phyloP scores from a whole-genome alignment of 2,329 filamentous ascomycete species.

The Mariannaea elegans region DNA sequence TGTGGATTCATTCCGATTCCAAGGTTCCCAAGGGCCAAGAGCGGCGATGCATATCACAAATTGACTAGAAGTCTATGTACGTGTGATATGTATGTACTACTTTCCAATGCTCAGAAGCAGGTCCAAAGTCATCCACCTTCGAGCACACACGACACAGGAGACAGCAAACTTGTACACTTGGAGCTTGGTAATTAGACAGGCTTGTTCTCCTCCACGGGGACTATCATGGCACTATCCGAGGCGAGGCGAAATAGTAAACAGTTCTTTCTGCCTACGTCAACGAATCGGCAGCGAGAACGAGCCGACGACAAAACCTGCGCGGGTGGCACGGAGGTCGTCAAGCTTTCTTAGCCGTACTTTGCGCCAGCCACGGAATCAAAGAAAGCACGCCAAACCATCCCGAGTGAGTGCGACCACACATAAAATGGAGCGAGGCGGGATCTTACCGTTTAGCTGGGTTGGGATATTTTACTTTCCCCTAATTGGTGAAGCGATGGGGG shows the following conservation, averaged over 20 bases:
- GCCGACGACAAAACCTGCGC: not conserved
- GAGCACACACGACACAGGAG: not conserved
- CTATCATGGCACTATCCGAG: not conserved
- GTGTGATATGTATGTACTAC: not conserved
- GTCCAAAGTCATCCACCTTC: not conserved
- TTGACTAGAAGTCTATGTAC: not conserved
- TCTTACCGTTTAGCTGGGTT: slow-evolving; percentile 5
- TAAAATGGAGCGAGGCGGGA: slow-evolving; percentile 14
- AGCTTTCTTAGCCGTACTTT: not conserved
- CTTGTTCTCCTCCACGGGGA: not conserved
- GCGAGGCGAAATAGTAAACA: not conserved
- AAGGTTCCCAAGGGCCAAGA: not conserved
- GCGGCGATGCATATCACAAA: slow-evolving; percentile 28
- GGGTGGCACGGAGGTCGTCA: not conserved
- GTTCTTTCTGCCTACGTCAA: no score
- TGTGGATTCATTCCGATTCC: slow-evolving; percentile 20
- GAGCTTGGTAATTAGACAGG: not conserved
- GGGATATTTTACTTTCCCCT: slow-evolving; percentile 22
- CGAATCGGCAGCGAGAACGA: not conserved
- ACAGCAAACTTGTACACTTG: not conserved
- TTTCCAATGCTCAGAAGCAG: not conserved
- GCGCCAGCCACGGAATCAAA: slow-evolving; percentile 5
- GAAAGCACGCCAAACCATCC: slow-evolving; percentile 15
- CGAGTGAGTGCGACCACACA: slow-evolving; percentile 5
- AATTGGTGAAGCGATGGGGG: not conserved